Evolutionary conservation across 2,329 filamentous ascomycete genomes (phyloP).

Genomic region (Rutstroemia sydowiana): DNA sequence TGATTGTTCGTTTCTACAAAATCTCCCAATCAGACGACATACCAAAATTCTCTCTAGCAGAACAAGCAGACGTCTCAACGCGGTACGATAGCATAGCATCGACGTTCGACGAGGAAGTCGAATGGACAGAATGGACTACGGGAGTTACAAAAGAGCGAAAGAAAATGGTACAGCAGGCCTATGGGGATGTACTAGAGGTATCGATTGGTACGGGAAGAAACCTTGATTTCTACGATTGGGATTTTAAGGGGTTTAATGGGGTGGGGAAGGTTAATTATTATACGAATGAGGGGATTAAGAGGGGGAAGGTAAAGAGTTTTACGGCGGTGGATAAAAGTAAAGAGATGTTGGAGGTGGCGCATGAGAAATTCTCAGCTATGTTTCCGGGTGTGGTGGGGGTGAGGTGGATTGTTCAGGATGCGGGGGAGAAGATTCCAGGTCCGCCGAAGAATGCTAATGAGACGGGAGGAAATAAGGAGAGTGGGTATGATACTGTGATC

Average conservation of each 20-base stretch:
- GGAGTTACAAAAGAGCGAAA: constrained; percentile 46
- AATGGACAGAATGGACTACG: constrained; percentile 49
- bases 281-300: constrained; percentile 17
- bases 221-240: constrained; percentile 52
- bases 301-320: constrained; percentile 42
- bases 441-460: constrained; percentile 21
- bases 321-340: constrained; percentile 55
- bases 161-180: constrained; percentile 40
- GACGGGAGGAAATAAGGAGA: constrained; percentile 16
- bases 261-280: constrained; percentile 17
- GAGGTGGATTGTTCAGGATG: constrained; percentile 32
- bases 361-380: constrained; percentile 41
- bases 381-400: constrained; percentile 37
- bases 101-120: constrained; percentile 51
- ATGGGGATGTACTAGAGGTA: constrained; percentile 54
- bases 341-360: constrained; percentile 53
- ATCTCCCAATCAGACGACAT: not conserved
- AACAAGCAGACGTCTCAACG: constrained; percentile 26
- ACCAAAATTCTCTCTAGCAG: constrained; percentile 11
- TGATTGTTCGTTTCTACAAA: not conserved
- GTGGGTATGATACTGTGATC: constrained; percentile 52
- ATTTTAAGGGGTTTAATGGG: constrained; percentile 23
- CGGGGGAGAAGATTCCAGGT: constrained; percentile 21
- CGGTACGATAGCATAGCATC: constrained; percentile 36
- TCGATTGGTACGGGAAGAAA: constrained; percentile 58